Base-by-base conservation (phyloP, 352 stramenopile species). In the Phytophthora citricola region DNA sequence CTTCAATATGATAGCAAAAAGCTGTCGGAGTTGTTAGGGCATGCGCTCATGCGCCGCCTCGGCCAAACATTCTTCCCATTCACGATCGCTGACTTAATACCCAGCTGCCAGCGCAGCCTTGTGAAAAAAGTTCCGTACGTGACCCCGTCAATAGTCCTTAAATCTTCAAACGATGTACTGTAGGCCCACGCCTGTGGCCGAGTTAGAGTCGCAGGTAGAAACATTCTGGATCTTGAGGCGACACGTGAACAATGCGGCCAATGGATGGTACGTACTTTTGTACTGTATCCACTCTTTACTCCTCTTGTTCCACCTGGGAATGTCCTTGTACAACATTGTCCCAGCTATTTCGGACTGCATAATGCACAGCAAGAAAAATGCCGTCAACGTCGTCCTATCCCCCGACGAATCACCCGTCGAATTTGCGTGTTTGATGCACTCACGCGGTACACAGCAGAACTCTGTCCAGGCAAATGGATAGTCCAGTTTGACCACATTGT, bases 1-100 rank as follows among this genome's bases (percentile, higher is more conserved):
- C 0, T 71, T n/a, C 39, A 79, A 55, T 2, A 79, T 66, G 0
- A 48, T 75, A 24, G 34, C 67, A 27, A 81, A 79, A 4, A 79
- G 41, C 29, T 75, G 49, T 2, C 73, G 66, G 11, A 81, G 53
- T 24, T 76, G 69, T n/a, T n/a, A 66, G 0, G 67, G 60, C 58
- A 73, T 75, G 38, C 64, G 32, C n/a, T 46, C 40, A 20, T 46
- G n/a, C 58, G 71, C 0, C 0, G 46, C 63, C 48, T 77, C 58
- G 5, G 24, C 5, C 31, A 84, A 20, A 17, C 65, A 74, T 1
- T 61, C 5, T 6, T 58, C 24, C 50, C 55, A 75, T 32, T 77
- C 52, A 14, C 27, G 49, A 36, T 72, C 68, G 17, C 73, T 50
- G 1, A 73, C 58, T 5, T 76, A 51, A 31, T 61, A 75, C 0